Evolutionary conservation across 2,329 filamentous ascomycete species (phyloP), one percentile per base, ranked within the genome.

Genomic region (Hymenoscyphus occultus): DNA sequence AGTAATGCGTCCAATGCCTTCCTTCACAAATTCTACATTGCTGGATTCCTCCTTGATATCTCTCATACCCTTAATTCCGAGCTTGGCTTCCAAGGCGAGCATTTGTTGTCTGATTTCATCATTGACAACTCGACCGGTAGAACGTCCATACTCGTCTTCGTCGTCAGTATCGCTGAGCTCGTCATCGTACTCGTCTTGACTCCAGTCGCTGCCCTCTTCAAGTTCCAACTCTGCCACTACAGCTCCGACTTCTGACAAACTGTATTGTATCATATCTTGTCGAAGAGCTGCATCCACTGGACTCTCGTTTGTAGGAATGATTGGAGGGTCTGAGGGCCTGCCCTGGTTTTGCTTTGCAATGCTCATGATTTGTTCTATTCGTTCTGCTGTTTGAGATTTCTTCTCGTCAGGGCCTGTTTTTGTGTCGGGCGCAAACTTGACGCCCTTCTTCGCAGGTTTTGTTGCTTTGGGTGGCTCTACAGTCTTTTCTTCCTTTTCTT

Each of bases 141-240:
- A 90, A 60, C 91, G 87, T 4, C 94, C 94, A 73, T 86, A 88
- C 73, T 95, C 89, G 12, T 89, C 86, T 61, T 91, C 89, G 2
- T 82, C 78, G 1, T 81, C 80, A n/a, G 81, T 79, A 0, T 84
- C 83, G 1, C 81, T 82, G 0, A 83, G 81, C 7, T 84, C 82
- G 2, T 84, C 80, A 1, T 80, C 79, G 48, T 85, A 78, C 19
- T 81, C 81, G 13, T 82, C 79, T 51, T 82, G 78, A n/a, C 82
- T 81, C 58, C 84, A 84, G 61, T 87, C 86, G 59, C 78, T 77
- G 2, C 82, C 85, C 66, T 93, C 89, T 68, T 96, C 92, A 1
- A 98, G 77, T 65, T 96, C 86, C 57, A 99, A 84, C 78, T 98
- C 93, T 16, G 95, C 95, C 16, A 99, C 95, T 2, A 99, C 91